Evolutionary conservation across 192 early-diverging fungal species (phyloP).

Genomic region (Linnemannia exigua): DNA sequence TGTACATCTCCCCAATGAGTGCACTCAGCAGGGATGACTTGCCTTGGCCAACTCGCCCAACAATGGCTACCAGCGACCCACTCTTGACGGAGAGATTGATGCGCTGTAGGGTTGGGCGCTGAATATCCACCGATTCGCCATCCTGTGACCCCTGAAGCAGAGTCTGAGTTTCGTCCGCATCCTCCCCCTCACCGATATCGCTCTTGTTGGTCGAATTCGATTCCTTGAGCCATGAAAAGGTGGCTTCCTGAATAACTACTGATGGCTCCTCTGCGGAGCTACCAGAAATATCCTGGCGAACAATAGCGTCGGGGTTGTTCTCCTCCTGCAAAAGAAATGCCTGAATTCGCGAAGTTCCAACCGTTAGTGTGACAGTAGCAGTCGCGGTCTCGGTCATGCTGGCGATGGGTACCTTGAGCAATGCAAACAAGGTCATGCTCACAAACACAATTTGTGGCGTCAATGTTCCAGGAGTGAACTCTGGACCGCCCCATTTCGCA

Average conservation of each 20-base stretch:
- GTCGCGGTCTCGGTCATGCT: conserved; percentile 70
- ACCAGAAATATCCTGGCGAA: not conserved
- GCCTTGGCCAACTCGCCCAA: conserved; percentile 81
- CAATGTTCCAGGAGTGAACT: conserved; percentile 21
- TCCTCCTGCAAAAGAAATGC: conserved; percentile 42
- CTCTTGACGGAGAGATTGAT: conserved; percentile 56
- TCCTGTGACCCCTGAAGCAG: not conserved
- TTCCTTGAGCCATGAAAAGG: conserved; percentile 9
- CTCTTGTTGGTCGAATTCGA: not conserved
- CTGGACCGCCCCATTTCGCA: conserved; percentile 32
- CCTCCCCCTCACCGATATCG: not conserved
- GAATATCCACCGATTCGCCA: not conserved
- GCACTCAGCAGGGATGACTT: conserved; percentile 81
- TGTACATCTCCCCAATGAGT: conserved; percentile 89
- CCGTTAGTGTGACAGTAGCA: conserved; percentile 62
- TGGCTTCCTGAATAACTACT: conserved; percentile 8
- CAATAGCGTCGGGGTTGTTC: not conserved
- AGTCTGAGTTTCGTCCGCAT: conserved; percentile 18
- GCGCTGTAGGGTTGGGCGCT: conserved; percentile 37
- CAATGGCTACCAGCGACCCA: conserved; percentile 67
- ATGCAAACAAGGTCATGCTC: conserved; percentile 73
- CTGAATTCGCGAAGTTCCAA: conserved; percentile 59
- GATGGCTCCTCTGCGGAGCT: not conserved
- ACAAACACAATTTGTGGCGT: conserved; percentile 70
- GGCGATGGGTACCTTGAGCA: conserved; percentile 66